Conservation (phyloP, 2,329 filamentous ascomycete species). For the Chaetomiaceae sp. region DNA sequence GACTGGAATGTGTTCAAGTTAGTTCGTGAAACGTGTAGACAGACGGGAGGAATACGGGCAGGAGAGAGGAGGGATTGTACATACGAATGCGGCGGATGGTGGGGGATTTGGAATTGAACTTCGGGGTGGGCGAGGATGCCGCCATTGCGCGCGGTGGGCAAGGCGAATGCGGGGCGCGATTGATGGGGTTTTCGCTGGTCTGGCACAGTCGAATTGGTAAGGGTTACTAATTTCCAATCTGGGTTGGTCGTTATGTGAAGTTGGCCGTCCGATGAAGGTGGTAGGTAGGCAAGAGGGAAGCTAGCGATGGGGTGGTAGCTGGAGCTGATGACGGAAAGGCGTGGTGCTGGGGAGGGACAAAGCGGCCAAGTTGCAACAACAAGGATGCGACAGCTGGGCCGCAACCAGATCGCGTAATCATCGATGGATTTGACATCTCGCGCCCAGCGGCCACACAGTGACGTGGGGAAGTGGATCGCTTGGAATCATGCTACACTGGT, state of each 20-base stretch:
- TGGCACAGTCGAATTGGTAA: too few relatives aligned
- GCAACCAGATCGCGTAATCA: background rate
- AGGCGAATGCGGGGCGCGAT: background rate
- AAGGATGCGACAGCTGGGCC: constrained; percentile 1
- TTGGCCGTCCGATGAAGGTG: too few relatives aligned
- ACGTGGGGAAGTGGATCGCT: too few relatives aligned
- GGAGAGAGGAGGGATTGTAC: constrained; percentile 23
- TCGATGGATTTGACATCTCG: too few relatives aligned
- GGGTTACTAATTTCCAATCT: too few relatives aligned
- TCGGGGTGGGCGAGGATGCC: constrained; percentile 27
- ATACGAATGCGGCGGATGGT: constrained; percentile 78
- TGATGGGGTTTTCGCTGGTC: background rate
- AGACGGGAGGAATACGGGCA: background rate
- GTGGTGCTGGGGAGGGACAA: background rate
- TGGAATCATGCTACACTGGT: too few relatives aligned
- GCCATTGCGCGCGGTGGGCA: background rate
- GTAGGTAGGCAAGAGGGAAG: too few relatives aligned
- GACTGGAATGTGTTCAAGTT: constrained; percentile 43
- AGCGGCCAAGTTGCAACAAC: constrained; percentile 15
- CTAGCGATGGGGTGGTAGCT: background rate
- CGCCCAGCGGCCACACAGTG: too few relatives aligned
- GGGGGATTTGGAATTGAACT: constrained; percentile 69
- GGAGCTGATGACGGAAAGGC: constrained; percentile 7
- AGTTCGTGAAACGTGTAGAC: constrained; percentile 11
- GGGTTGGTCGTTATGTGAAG: background rate